A percentile compares a stretch with the other conserved stretches of the same genome.
Evolutionary conservation across 208 protist species (phyloP).

Genomic region (Balamuthia mandrillaris): DNA sequence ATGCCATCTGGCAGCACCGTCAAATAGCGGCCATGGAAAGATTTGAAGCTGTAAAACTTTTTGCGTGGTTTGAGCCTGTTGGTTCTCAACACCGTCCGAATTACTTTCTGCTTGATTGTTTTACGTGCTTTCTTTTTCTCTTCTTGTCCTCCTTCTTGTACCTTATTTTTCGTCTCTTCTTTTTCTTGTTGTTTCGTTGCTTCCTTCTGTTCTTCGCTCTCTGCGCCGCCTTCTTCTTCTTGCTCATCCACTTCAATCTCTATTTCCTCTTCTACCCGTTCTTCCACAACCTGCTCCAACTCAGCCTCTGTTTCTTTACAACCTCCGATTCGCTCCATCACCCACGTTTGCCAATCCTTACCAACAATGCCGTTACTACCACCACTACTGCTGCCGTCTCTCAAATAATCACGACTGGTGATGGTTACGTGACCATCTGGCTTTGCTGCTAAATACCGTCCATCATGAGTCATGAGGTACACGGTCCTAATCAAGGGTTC

Average conservation of each 20-base stretch:
- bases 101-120: background rate
- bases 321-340: conserved; percentile 34
- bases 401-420: background rate
- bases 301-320: background rate
- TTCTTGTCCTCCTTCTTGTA: background rate
- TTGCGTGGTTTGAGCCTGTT: no score
- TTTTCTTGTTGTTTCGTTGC: no score
- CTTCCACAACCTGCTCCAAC: background rate
- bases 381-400: background rate
- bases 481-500: no score
- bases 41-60: background rate
- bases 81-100: no score
- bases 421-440: conserved; percentile 5
- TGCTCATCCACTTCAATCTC: background rate
- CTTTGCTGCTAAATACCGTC: conserved; percentile 1
- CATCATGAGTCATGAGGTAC: conserved; percentile 5
- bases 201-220: conserved; percentile 4
- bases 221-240: background rate
- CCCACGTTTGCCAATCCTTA: conserved; percentile 15
- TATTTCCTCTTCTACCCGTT: background rate
- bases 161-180: no score
- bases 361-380: background rate
- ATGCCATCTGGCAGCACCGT: background rate
- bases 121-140: background rate
- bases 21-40: background rate